Base-by-base conservation (phyloP, 2,329 filamentous ascomycete genomes). In the Macrophomina pseudophaseolina region DNA sequence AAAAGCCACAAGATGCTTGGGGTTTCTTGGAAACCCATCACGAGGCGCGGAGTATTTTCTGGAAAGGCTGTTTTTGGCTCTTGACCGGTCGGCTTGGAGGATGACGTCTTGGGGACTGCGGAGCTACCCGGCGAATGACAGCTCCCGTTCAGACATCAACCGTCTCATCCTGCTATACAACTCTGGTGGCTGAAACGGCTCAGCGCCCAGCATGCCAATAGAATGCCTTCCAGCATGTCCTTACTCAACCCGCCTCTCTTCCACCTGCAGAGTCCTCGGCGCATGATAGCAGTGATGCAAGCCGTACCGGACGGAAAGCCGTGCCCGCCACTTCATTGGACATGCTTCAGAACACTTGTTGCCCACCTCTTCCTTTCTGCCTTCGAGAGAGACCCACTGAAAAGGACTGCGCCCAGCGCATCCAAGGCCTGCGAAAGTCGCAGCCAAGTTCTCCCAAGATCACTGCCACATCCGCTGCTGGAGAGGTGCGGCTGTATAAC, bases 371-470 rank as follows among this genome's bases (percentile, higher is more conserved):
- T 4, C 30, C 30, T 35, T 33, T 16, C n/a, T n/a, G 16, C 4
- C 51, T 33, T 18, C 30, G 30, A 30, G 51, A 53, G 11, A 12
- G 12, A 33, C 51, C 28, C 9, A 12, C 51, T 30, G 51, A 49
- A 5, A 32, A 53, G 14, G 4, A 11, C 16, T n/a, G 30, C 12
- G 51, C 51, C 51, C 30, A 53, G 51, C 28, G 28, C 51, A 5
- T 30, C 51, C 51, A 53, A 35, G 51, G 51, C 48, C 51, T 5
- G 51, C 30, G 4, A 44, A 12, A 53, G 51, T 53, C 51, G 11
- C 51, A 53, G 51, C 51, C 51, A 53, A 53, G 51, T 53, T 53
- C 7, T 30, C 30, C 51, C 51, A 53, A 53, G 51, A 11, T 53
- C 51, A 53, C 51, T 53, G 51, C 51, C 51, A 49, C 46, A 49